Evolutionary conservation across 371 early-diverging fungal species (phyloP), one percentile per base, ranked within the genome.

Genomic region (Mortierella sp.): DNA sequence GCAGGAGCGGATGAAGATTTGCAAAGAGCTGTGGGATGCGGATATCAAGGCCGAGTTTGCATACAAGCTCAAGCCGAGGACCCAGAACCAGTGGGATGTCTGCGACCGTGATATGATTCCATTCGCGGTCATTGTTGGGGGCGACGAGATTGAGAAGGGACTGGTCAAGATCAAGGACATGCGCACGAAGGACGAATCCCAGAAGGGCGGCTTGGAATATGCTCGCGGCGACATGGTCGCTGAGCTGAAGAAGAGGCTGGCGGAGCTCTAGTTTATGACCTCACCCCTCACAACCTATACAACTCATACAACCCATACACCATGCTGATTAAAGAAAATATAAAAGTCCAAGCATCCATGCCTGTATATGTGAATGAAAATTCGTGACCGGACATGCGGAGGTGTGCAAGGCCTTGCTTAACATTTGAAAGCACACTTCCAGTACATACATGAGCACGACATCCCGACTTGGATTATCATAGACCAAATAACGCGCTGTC

Each of bases 41-140:
- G 93, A 90, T 8, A 91, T 99, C 67, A 89, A 86, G 65, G 86
- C 95, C 26, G 96, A 96, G 83, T 99, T 93, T 78, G 88, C 94
- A 81, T 96, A 93, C 86, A 99, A 97, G 83, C 84, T 84, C 47
- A 95, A 97, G 78, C 93, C 94, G n/a, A 89, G 94, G 70, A 82
- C 94, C 48, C 90, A 89, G 50, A 83, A 80, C 26, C 95, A 97
- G 79, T 96, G 92, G 80, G 87, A 87, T 60, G 82, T 67, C 23
- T 94, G 94, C 76, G 95, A 95, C 60, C 89, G 87, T 50, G 93
- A 94, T 41, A 87, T 89, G 65, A 95, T 99, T 64, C 98, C 98
- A 1, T 85, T 92, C 31, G 92, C 91, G 2, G 90, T 99, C 23
- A 93, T 97, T 60, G 86, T 98, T 54, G 97, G 97, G 50, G 79